These are phyloP conservation scores for Chrysochromulina parva DNA, from an alignment of 78 protist genomes.

Conservation along the genomic window DNA sequence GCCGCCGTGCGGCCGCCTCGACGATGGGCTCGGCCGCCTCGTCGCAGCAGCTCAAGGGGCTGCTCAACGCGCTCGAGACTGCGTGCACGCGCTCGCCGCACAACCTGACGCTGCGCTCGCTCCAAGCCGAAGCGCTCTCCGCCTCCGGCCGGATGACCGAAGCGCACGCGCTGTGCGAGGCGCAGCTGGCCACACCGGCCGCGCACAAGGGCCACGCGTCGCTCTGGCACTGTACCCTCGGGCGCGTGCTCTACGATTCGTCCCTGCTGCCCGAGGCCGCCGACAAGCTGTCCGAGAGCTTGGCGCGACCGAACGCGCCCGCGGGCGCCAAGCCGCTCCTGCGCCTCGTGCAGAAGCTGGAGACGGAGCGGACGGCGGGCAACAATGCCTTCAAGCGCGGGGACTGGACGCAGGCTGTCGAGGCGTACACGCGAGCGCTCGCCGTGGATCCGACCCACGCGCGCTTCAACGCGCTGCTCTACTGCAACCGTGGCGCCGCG, in stretches of 20 bases:
- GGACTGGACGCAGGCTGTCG: neutral
- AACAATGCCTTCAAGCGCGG: neutral
- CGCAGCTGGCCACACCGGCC: neutral
- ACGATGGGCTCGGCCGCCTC: neutral
- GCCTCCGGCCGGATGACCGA: neutral
- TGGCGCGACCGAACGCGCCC: neutral
- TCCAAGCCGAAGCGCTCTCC: neutral
- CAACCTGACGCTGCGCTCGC: neutral
- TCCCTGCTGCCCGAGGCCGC: neutral
- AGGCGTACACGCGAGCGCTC: neutral
- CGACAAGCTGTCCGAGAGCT: neutral
- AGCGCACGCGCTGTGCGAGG: neutral
- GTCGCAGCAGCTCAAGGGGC: neutral
- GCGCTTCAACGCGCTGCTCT: slow-evolving; percentile 16
- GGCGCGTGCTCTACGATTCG: neutral
- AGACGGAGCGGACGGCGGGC: neutral
- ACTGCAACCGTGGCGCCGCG: slow-evolving; percentile 3
- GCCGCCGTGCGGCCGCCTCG: neutral
- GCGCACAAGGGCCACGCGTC: too few relatives aligned
- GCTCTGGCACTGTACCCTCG: neutral
- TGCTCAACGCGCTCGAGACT: neutral
- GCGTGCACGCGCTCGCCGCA: neutral
- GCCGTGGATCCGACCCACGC: neutral
- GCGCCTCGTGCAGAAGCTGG: neutral
- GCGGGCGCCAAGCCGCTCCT: neutral